Conservation (phyloP, 345 rosid species). For the Eucalyptus regnans region DNA sequence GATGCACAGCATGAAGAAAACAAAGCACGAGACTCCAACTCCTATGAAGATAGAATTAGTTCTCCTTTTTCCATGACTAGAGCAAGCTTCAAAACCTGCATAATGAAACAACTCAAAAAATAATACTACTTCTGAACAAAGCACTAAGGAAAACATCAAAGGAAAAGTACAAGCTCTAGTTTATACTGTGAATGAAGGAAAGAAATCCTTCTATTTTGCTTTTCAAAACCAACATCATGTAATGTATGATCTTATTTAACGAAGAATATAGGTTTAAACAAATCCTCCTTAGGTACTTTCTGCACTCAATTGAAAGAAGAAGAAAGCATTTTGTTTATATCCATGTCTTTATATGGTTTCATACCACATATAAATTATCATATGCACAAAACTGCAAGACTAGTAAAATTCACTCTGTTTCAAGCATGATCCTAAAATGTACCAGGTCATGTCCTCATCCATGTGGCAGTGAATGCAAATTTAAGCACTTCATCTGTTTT, state of each 20-base stretch:
- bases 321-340: neutral
- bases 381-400: neutral
- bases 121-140: neutral
- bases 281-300: neutral
- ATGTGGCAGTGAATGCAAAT: neutral
- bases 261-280: neutral
- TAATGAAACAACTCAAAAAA: neutral
- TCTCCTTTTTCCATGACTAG: neutral
- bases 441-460: neutral
- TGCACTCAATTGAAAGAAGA: neutral
- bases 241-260: neutral
- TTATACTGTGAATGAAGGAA: neutral
- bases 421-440: neutral
- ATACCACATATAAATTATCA: neutral
- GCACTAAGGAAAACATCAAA: neutral
- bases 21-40: constrained; percentile 2
- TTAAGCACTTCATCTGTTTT: neutral
- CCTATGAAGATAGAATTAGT: constrained; percentile 1
- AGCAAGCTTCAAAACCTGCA: constrained; percentile 12
- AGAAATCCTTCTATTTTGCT: neutral
- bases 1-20: constrained; percentile 6
- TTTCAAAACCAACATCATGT: neutral
- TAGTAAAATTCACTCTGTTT: neutral
- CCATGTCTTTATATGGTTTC: neutral
- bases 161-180: neutral